Evolutionary conservation across 1,139 yeast genomes (phyloP), one percentile per base, ranked within the genome.

Genomic region (Yamadazyma atlantica): DNA sequence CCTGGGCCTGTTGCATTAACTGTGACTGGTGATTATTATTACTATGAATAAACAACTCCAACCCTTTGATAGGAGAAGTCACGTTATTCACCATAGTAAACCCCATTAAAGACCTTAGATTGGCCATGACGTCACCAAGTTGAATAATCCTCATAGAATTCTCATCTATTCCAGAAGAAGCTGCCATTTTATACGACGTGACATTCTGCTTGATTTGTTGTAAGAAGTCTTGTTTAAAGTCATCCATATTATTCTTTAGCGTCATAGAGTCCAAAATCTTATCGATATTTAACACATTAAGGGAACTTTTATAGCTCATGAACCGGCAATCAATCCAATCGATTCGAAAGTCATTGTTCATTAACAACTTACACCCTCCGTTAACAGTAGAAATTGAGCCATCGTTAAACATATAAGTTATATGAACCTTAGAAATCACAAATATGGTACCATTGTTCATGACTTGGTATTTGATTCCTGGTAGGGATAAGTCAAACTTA

Each of bases 61-160:
- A 60, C 0, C 88, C 78, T 36, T 72, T 70, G 24, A 79, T 50
- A 0, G 90, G 90, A 11, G 87, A 81, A 5, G 45, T 51, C 15
- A 67, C 62, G 23, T 68, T 64, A 40, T 64, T 67, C 15, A 59
- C 53, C 36, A 70, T 55, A 17, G 83, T 72, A 49, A 75, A 82
- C 21, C 72, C 68, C 81, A 85, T 81, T 39, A 85, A 61, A 22
- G 84, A 79, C 41, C 76, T 73, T 50, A 86, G 69, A 43, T 78
- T 78, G 0, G 87, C 72, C 85, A 87, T 82, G 1, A 83, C 82
- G 58, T 85, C 94, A 33, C 88, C 75, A 3, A 85, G 76, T 57
- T 86, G 92, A 62, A 86, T 59, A 24, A 82, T 69, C 37, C 90
- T 64, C 78, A 85, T 73, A 2, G 86, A 81, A 25, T 72, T 69